phyloP scores from a whole-genome alignment of 2,329 filamentous ascomycete genomes.

The Orbilia ellipsospora region DNA sequence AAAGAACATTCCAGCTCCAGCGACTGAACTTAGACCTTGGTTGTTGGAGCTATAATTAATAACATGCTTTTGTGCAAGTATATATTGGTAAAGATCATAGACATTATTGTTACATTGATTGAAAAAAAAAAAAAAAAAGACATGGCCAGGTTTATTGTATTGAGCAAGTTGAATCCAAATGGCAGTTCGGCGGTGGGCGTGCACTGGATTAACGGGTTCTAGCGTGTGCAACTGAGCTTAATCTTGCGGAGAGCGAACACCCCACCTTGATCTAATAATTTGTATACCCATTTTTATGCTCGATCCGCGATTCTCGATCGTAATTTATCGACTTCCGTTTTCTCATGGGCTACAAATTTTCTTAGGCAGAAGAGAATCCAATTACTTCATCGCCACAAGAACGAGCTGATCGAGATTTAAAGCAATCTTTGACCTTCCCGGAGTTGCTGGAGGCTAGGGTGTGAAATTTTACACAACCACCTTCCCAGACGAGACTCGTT shows the following conservation, averaged over 20 bases:
- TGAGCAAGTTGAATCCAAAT: too few relatives aligned
- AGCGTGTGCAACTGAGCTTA: too few relatives aligned
- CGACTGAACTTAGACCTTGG: neutral
- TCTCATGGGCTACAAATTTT: neutral
- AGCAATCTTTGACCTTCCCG: constrained; percentile 30
- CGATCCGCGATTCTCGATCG: neutral
- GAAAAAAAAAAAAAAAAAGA: too few relatives aligned
- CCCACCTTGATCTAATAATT: neutral
- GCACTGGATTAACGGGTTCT: too few relatives aligned
- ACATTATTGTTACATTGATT: too few relatives aligned
- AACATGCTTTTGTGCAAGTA: neutral
- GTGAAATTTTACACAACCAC: constrained; percentile 18
- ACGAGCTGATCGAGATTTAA: constrained; percentile 8
- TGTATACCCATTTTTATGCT: neutral
- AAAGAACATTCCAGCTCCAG: constrained; percentile 37
- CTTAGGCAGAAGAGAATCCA: neutral
- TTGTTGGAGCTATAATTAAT: constrained; percentile 28
- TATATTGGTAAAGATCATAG: neutral
- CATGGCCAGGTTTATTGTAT: neutral
- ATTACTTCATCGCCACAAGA: neutral
- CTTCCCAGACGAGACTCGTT: constrained; percentile 38
- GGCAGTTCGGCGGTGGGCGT: too few relatives aligned
- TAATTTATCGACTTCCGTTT: constrained; percentile 5
- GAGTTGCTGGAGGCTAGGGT: constrained; percentile 15
- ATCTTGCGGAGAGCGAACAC: too few relatives aligned